Percentiles rank a stretch among this genome's conserved stretches.
These are phyloP conservation scores for Parafenestella ontariensis DNA, from an alignment of 2,329 filamentous ascomycete genomes.

Conservation along the genomic window DNA sequence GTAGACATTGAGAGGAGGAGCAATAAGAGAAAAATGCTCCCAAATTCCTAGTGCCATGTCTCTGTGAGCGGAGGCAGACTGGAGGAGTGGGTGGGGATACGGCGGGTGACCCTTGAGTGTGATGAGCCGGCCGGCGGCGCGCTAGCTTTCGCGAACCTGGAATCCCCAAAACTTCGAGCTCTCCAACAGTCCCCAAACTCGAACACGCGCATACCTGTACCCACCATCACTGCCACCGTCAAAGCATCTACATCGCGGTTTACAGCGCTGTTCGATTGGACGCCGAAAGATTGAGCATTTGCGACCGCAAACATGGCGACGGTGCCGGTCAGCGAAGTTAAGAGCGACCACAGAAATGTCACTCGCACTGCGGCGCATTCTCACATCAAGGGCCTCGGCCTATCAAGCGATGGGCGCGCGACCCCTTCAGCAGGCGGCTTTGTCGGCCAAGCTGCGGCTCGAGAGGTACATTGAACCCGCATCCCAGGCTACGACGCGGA, in stretches of 20 bases:
- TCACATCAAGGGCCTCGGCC: conserved; percentile 93
- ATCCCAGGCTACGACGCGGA: not conserved
- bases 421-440: conserved; percentile 78
- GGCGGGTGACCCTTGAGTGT: conserved; percentile 11
- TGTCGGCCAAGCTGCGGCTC: conserved; percentile 83
- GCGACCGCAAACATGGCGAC: conserved; percentile 42
- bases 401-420: conserved; percentile 82
- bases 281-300: conserved; percentile 8
- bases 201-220: conserved; percentile 13
- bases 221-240: not conserved
- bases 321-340: conserved; percentile 75
- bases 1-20: not conserved
- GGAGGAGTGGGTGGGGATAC: conserved; percentile 10
- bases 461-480: conserved; percentile 70
- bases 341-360: conserved; percentile 88
- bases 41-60: conserved; percentile 5
- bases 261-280: not conserved
- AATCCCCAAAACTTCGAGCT: conserved; percentile 23
- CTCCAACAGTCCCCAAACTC: conserved; percentile 19
- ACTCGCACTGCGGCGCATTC: conserved; percentile 89
- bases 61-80: conserved; percentile 16
- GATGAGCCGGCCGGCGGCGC: conserved; percentile 10
- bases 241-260: not conserved
- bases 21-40: not conserved
- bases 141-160: conserved; percentile 22